These are phyloP conservation scores for Stereocaulon alpinum DNA, from an alignment of 495 filamentous ascomycete species.

Conservation along the genomic window DNA sequence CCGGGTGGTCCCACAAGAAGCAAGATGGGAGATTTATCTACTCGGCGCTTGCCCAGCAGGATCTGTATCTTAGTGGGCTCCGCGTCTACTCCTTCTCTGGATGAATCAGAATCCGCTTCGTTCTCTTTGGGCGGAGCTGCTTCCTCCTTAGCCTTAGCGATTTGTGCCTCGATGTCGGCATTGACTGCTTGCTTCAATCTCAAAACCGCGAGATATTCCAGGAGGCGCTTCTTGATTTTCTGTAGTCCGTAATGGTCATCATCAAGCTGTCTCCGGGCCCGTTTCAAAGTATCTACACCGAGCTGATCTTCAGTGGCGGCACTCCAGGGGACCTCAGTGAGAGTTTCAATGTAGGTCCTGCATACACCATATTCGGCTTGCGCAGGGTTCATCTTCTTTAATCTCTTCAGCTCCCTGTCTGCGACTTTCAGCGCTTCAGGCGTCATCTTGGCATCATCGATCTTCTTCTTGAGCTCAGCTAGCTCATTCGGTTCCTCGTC, in stretches of 20 bases:
- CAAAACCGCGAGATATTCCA: slow-evolving; percentile 93
- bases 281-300: slow-evolving; percentile 64
- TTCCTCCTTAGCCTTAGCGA: slow-evolving; percentile 55
- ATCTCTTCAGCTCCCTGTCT: slow-evolving; percentile 73
- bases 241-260: slow-evolving; percentile 95
- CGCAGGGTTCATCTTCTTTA: slow-evolving; percentile 89
- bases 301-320: slow-evolving; percentile 78
- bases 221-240: slow-evolving; percentile 90
- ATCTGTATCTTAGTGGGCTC: slow-evolving; percentile 53
- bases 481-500: slow-evolving; percentile 72
- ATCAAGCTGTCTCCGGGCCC: slow-evolving; percentile 82
- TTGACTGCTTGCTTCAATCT: slow-evolving; percentile 88
- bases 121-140: slow-evolving; percentile 31
- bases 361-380: slow-evolving; percentile 93
- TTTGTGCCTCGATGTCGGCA: slow-evolving; percentile 63
- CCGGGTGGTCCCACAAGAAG: slow-evolving; percentile 91
- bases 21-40: slow-evolving; percentile 93
- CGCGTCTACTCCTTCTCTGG: slow-evolving; percentile 35
- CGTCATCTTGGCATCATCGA: slow-evolving; percentile 69
- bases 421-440: slow-evolving; percentile 75
- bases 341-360: slow-evolving; percentile 88
- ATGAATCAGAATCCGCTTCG: slow-evolving; percentile 15
- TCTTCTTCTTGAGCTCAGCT: slow-evolving; percentile 81
- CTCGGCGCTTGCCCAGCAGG: slow-evolving; percentile 62
- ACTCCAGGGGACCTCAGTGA: slow-evolving; percentile 91